Conservation (phyloP, 2,329 filamentous ascomycete genomes). For the Penicillium vulpinum region DNA sequence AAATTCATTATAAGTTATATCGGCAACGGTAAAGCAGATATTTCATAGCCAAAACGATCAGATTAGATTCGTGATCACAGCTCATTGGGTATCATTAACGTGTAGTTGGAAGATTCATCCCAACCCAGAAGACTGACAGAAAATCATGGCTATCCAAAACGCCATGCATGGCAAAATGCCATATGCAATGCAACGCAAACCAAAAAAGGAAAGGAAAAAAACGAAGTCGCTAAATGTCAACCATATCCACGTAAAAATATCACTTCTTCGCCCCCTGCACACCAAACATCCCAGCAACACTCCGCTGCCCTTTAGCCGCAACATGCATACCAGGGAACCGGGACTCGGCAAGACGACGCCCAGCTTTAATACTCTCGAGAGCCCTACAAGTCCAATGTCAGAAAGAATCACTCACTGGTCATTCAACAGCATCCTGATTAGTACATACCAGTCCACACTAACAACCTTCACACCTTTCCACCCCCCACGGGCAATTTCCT, state of each 20-base stretch:
- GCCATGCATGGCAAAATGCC: background rate
- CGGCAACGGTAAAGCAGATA: background rate
- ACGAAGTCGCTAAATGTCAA: background rate
- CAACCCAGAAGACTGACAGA: background rate
- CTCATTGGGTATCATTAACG: slow-evolving; percentile 17
- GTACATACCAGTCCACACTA: slow-evolving; percentile 71
- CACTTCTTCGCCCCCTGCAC: slow-evolving; percentile 1
- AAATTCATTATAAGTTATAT: background rate
- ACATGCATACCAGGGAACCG: slow-evolving; percentile 66
- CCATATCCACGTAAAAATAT: background rate
- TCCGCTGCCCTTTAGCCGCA: slow-evolving; percentile 62
- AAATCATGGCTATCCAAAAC: background rate
- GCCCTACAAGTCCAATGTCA: slow-evolving; percentile 56
- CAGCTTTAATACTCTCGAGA: slow-evolving; percentile 76
- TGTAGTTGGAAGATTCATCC: background rate
- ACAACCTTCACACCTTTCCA: slow-evolving; percentile 77
- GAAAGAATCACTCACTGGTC: slow-evolving; percentile 18
- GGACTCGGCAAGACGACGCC: slow-evolving; percentile 72
- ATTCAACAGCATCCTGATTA: slow-evolving; percentile 10
- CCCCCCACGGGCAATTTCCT: slow-evolving; percentile 68
- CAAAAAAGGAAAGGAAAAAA: background rate
- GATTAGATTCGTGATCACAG: background rate
- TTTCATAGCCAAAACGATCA: background rate
- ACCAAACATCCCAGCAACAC: slow-evolving; percentile 59
- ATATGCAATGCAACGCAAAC: slow-evolving; percentile 5